These are phyloP conservation scores for Corynascus novoguineensis DNA, from an alignment of 495 filamentous ascomycete species.

Conservation along the genomic window DNA sequence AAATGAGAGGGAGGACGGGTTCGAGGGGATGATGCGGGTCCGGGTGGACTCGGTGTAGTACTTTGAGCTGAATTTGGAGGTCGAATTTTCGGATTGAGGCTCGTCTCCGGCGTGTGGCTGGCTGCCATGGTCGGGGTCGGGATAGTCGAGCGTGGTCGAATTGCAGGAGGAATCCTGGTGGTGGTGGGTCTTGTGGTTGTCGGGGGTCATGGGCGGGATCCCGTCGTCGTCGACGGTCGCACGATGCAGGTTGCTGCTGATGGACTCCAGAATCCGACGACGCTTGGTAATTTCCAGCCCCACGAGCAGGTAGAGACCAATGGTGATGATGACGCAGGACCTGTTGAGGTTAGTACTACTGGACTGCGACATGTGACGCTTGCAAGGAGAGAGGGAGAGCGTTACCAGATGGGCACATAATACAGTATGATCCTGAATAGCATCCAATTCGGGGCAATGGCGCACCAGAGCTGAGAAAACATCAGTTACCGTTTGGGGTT, in stretches of 20 bases:
- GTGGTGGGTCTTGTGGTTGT: conserved; percentile 6
- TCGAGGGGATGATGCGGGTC: conserved; percentile 1
- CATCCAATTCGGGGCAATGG: conserved; percentile 43
- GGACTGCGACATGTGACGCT: neutral
- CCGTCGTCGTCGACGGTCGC: conserved; percentile 15
- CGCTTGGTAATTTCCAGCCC: conserved; percentile 40
- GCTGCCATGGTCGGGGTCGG: neutral
- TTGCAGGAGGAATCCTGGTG: conserved; percentile 15
- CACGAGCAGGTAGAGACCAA: conserved; percentile 39
- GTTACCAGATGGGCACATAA: conserved; percentile 44
- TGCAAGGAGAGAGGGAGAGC: neutral
- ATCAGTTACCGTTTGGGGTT: neutral
- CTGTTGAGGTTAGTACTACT: conserved; percentile 6
- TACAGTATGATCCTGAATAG: conserved; percentile 40
- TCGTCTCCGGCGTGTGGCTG: neutral
- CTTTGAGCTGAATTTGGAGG: neutral
- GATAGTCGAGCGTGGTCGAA: conserved; percentile 13
- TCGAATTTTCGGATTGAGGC: neutral
- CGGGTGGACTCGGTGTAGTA: neutral
- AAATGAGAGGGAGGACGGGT: conserved; percentile 35
- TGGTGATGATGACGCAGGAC: conserved; percentile 34
- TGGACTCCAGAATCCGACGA: conserved; percentile 33
- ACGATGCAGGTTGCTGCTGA: conserved; percentile 24
- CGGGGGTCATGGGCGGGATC: conserved; percentile 23
- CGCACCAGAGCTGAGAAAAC: conserved; percentile 39